Evolutionary conservation across 805 yeast species (phyloP), one percentile per base, ranked within the genome.

Genomic region (Lipomyces yamadae): DNA sequence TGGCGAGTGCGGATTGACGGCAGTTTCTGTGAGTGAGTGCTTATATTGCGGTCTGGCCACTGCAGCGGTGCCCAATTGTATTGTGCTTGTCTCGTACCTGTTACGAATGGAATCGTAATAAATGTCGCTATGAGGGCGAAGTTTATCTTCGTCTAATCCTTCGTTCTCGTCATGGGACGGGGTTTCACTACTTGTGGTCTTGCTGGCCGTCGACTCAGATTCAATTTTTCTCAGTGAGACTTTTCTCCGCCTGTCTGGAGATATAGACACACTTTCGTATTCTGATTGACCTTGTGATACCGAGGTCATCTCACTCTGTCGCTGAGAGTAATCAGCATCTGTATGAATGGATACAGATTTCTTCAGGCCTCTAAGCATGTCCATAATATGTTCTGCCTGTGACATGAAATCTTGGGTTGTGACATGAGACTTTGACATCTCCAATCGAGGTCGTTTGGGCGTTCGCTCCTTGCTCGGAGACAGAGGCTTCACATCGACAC

Each of bases 331-430:
- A 42, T 65, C 71, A 10, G 62, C 73, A n/a, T 63, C 66, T 8
- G 63, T 56, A 42, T 57, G 45, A 3, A 45, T 18, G 13, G 62
- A 61, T 2, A 66, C 18, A 13, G 45, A 52, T 24, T 58, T 58
- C 56, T 56, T 66, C 37, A 50, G 61, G 15, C 67, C 69, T 24
- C 63, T 52, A 13, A 74, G 62, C 53, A 70, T 63, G 54, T 72
- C 71, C 70, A 74, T 73, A 18, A 74, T 55, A 34, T 69, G 67
- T 50, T 75, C 74, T 4, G 77, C 78, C 18, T 74, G 69, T n/a
- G 72, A 70, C 64, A 75, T 39, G 53, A 69, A 74, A 39, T 74
- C 75, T 56, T 71, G 65, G 2, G 72, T 70, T 15, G 72, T 69
- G 7, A 62, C 61, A 34, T 32, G 52, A n/a, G 37, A 30, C 13